A percentile compares a stretch with the other conserved stretches of the same genome.
These are phyloP conservation scores for Mycosphaerella arachidis DNA, from an alignment of 2,329 filamentous ascomycete genomes.

Conservation along the genomic window DNA sequence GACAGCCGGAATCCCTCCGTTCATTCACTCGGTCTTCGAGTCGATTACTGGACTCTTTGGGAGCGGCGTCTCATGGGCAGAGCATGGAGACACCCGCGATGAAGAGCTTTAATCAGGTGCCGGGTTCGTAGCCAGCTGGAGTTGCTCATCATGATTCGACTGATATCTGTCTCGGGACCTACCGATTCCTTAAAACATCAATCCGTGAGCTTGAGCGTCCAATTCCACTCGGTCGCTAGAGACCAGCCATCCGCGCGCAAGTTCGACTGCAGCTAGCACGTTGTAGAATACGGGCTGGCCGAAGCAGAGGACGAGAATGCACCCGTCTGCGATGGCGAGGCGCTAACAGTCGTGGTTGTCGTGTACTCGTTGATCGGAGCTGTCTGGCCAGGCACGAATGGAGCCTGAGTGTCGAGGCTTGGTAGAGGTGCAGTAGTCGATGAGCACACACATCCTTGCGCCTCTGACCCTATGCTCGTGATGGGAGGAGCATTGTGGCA, in stretches of 20 bases:
- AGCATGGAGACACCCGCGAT: background rate
- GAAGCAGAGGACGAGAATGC: background rate
- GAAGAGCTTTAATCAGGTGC: background rate
- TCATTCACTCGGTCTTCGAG: background rate
- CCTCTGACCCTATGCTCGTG: constrained; percentile 25
- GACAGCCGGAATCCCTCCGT: background rate
- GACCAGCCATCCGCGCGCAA: background rate
- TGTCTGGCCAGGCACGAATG: constrained; percentile 17
- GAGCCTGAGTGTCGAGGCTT: constrained; percentile 16
- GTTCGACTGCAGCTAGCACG: background rate
- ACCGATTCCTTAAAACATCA: too few relatives aligned
- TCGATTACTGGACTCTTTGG: background rate
- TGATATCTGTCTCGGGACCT: too few relatives aligned
- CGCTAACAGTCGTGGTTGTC: constrained; percentile 13
- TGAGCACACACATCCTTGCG: constrained; percentile 31
- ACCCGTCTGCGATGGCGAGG: background rate
- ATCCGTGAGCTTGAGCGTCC: too few relatives aligned
- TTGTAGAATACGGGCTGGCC: background rate
- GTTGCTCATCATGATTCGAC: background rate
- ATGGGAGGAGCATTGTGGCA: constrained; percentile 33
- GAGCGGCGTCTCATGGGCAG: background rate
- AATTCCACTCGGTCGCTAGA: too few relatives aligned
- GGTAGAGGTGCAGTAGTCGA: constrained; percentile 16
- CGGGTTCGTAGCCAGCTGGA: background rate
- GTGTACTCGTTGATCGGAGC: constrained; percentile 22